Conservation (phyloP, 768 basidiomycete species). For the Auriculariales sp. region DNA sequence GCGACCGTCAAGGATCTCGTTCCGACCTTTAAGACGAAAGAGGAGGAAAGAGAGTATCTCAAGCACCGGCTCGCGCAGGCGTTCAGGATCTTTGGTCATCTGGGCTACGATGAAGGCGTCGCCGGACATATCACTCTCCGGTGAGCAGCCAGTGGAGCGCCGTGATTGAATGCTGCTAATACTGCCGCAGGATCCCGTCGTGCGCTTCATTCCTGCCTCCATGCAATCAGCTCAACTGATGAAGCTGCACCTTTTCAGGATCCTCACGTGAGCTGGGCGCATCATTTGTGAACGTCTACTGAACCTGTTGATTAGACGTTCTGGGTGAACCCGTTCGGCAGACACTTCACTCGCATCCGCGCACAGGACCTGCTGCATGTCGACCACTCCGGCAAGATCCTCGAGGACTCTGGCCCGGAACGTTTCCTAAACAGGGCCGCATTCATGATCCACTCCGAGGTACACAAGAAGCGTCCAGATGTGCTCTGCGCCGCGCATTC, state of each 20-base stretch:
- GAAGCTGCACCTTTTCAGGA: too few relatives aligned
- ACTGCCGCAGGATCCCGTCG: slow-evolving; percentile 21
- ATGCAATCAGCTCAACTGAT: too few relatives aligned
- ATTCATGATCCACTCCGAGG: slow-evolving; percentile 15
- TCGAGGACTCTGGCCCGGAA: slow-evolving; percentile 19
- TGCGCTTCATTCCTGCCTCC: too few relatives aligned
- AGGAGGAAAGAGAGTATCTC: slow-evolving; percentile 25
- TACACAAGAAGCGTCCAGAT: slow-evolving; percentile 14
- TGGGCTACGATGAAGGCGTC: slow-evolving; percentile 32
- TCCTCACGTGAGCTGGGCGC: too few relatives aligned
- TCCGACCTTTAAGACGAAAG: slow-evolving; percentile 21
- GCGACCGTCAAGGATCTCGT: too few relatives aligned
- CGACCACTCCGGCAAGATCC: slow-evolving; percentile 22
- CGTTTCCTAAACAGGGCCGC: slow-evolving; percentile 17
- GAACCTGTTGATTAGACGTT: too few relatives aligned
- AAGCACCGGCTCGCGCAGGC: slow-evolving; percentile 33
- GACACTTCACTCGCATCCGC: slow-evolving; percentile 32
- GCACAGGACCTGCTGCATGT: slow-evolving; percentile 31
- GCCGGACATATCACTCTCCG: slow-evolving; percentile 39
- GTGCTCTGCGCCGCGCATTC: slow-evolving; percentile 13
- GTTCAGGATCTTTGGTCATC: slow-evolving; percentile 26
- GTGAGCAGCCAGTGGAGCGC: slow-evolving; percentile 2
- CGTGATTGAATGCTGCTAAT: not conserved
- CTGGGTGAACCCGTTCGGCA: slow-evolving; percentile 36
- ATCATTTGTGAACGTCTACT: too few relatives aligned